Base-by-base conservation (phyloP, 2,329 filamentous ascomycete species). In the Alternaria tenuissima region DNA sequence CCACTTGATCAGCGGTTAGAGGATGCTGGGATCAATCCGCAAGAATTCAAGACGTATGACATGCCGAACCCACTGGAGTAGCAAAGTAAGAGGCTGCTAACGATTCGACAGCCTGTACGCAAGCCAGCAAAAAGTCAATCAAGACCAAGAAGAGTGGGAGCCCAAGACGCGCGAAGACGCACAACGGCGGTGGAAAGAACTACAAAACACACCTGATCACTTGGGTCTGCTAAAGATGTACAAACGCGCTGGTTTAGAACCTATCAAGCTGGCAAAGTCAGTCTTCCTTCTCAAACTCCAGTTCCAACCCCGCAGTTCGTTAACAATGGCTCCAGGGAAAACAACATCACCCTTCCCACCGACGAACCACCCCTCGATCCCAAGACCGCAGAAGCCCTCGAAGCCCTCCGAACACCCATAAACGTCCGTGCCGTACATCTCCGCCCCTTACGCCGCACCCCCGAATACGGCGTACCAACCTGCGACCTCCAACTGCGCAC, bases 401-500 rank as follows among this genome's bases (percentile, higher is more conserved):
- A 75, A 41, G 68, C 64, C 26, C 68, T 78, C 52, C 77, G 76
- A 56, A 61, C 64, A 26, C 94, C 94, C 38, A 88, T 92, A 71
- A 87, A 89, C 64, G 88, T 98, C 30, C 91, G 96, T 81, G 92
- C 94, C 38, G 84, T 96, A 44, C 95, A 96, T 80, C 86, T 97
- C 51, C 88, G 90, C 64, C 94, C 95, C 16, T 85, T 98, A 52
- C 92, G 91, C 71, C 89, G 91, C 64, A 83, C 88, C 75, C 85
- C 91, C 46, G 80, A 89, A 73, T 89, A 92, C 75, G 92, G 92
- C 52, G 87, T 97, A 36, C 93, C 93, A 12, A 88, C 91, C 11
- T 96, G 93, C 82, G 90, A 97, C 78, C 88, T 99, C 34, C 95
- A 99, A 78, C 83, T 99, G 49, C 92, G 95, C 68, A 97, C 94